Base-by-base conservation (phyloP, 192 early-diverging fungal genomes). In the Glomus cerebriforme region DNA sequence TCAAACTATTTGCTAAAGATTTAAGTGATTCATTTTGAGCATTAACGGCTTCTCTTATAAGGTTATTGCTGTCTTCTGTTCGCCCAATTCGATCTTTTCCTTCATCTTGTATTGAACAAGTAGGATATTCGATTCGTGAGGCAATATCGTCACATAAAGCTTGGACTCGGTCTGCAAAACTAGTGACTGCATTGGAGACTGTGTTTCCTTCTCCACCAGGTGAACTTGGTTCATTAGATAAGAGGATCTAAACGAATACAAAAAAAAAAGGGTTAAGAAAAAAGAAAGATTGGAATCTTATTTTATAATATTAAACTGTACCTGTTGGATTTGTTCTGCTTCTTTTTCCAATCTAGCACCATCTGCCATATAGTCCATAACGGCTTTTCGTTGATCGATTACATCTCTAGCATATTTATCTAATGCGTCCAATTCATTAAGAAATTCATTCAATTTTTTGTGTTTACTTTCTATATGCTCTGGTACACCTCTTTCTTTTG, bases 1-100 rank as follows among this genome's bases (percentile, higher is more conserved):
- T 75, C n/a, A 75, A 58, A 60, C 73, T 75, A 75, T 60, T 31
- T 58, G 73, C 12, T 2, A 75, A 60, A 29, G 73, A 75, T 60
- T n/a, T 60, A 17, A 75, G 34, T 9, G 73, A 75, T 75, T 60
- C 73, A 24, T 75, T 58, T 26, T 75, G 73, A 26, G 47, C 73
- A 22, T 60, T 75, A 9, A 75, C 73, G 3, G 73, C 73, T n/a
- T 60, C 54, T 5, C 22, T 54, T 19, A 75, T 75, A 15, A 62
- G 29, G 7, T 54, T 60, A 37, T 75, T 75, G 19, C 73, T 24
- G 26, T 75, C 73, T 34, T 35, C 73, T 24, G 58, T 15, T 24
- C 58, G 58, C 35, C 32, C 58, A 1, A 37, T 34, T 58, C 59
- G 59, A 60, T 27, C 59, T 9, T 60, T 34, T 54, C 22, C 31